Conservation (phyloP, 1,284 basidiomycete genomes). For the Fomes fomentarius region DNA sequence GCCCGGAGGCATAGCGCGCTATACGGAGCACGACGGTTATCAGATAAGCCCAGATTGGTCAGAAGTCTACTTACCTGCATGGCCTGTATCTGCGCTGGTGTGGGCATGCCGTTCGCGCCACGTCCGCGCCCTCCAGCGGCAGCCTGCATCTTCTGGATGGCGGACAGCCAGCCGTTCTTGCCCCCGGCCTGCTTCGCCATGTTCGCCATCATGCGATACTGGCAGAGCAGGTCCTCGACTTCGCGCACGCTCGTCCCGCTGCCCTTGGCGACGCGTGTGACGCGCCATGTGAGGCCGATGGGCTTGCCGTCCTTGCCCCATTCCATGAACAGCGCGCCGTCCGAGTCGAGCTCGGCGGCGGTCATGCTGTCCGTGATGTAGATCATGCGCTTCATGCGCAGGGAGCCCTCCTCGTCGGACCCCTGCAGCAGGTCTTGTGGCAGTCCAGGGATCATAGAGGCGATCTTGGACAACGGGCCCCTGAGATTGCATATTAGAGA, state of each 20-base stretch:
- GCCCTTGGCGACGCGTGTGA: conserved; percentile 88
- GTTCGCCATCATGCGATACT: conserved; percentile 96
- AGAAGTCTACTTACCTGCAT: conserved; percentile 69
- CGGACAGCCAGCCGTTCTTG: conserved; percentile 91
- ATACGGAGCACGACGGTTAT: neutral
- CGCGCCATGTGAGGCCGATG: conserved; percentile 81
- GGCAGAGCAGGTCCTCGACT: conserved; percentile 94
- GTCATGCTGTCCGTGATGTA: conserved; percentile 99
- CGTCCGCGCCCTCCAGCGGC: conserved; percentile 85
- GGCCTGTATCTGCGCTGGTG: conserved; percentile 88
- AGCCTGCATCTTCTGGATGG: conserved; percentile 90
- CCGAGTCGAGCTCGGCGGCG: conserved; percentile 91
- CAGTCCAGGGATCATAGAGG: conserved; percentile 98
- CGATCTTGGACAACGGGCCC: conserved; percentile 97
- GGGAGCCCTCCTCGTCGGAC: conserved; percentile 89
- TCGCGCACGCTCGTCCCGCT: conserved; percentile 97
- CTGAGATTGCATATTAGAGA: conserved; percentile 42
- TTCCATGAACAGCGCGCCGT: conserved; percentile 88
- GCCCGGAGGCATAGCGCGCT: conserved; percentile 89
- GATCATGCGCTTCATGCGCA: conserved; percentile 96
- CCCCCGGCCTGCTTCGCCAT: conserved; percentile 98
- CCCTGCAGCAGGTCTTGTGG: conserved; percentile 89
- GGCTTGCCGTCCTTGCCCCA: conserved; percentile 85
- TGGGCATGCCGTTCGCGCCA: conserved; percentile 85
- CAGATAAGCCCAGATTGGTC: neutral